Evolutionary conservation across 2,329 filamentous ascomycete genomes (phyloP).

Genomic region (Blumeria graminis): DNA sequence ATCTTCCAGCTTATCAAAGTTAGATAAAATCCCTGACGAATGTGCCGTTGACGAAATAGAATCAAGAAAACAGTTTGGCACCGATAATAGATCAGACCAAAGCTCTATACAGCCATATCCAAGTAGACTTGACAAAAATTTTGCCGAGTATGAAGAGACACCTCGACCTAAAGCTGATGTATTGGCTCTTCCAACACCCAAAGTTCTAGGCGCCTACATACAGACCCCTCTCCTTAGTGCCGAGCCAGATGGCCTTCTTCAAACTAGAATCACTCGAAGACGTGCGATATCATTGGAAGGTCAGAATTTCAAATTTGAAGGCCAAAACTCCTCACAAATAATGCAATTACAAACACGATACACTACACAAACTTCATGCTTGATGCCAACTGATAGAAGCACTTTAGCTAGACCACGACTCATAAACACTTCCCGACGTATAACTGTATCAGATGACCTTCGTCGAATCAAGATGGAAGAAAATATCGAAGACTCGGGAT

Average conservation of each 20-base stretch:
- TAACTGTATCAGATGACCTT: slow-evolving; percentile 11
- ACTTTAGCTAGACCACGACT: slow-evolving; percentile 1
- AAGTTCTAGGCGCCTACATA: slow-evolving; percentile 13
- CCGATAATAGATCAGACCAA: slow-evolving; percentile 9
- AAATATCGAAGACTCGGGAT: slow-evolving; percentile 12
- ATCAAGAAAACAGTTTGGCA: slow-evolving; percentile 9
- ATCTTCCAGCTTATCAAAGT: slow-evolving; percentile 4
- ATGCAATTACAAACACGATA: not conserved
- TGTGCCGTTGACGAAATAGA: slow-evolving; percentile 10
- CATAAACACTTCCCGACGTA: slow-evolving; percentile 9
- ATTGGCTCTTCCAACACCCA: slow-evolving; percentile 11
- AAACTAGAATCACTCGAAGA: not conserved
- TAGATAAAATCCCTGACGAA: slow-evolving; percentile 11
- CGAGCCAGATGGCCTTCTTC: slow-evolving; percentile 4
- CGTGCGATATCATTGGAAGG: slow-evolving; percentile 2
- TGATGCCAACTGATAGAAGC: not conserved
- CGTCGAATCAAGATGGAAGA: slow-evolving; percentile 10
- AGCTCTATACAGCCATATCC: not conserved
- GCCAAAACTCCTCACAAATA: not conserved
- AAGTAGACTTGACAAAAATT: not conserved
- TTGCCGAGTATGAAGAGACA: slow-evolving; percentile 5
- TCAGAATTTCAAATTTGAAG: not conserved
- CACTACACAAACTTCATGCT: not conserved
- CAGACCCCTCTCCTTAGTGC: slow-evolving; percentile 15
- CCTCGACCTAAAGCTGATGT: slow-evolving; percentile 7